Conservation (phyloP, 2,329 filamentous ascomycete species). For the Fusarium sororula region DNA sequence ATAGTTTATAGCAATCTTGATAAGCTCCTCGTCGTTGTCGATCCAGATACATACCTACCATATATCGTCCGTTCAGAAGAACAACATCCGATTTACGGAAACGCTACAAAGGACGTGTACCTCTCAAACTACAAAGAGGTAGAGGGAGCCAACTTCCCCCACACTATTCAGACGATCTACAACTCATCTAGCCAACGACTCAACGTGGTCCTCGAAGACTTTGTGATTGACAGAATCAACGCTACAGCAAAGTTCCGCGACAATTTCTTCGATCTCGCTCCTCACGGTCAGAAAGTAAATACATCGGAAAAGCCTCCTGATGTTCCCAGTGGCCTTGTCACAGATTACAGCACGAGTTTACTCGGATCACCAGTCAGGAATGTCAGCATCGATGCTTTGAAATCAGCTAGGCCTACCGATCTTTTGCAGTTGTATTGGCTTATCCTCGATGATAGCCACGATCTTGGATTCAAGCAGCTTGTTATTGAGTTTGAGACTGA, state of each 20-base stretch:
- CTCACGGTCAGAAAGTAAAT: background rate
- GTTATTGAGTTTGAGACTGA: slow-evolving; percentile 28
- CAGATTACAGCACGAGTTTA: slow-evolving; percentile 24
- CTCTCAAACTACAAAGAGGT: slow-evolving; percentile 13
- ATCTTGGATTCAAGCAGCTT: slow-evolving; percentile 20
- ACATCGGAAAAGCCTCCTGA: background rate
- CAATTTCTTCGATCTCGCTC: background rate
- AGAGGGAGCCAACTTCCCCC: slow-evolving; percentile 7
- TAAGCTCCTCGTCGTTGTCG: slow-evolving; percentile 1
- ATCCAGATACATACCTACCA: background rate
- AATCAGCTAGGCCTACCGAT: background rate
- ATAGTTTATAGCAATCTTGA: background rate
- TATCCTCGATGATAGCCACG: background rate
- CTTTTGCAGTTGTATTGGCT: slow-evolving; percentile 18
- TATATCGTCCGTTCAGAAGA: slow-evolving; percentile 17
- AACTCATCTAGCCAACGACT: background rate
- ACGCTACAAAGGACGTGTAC: slow-evolving; percentile 2
- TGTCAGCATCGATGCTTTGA: background rate
- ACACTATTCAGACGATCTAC: slow-evolving; percentile 17
- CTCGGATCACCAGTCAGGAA: slow-evolving; percentile 4
- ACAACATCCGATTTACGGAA: slow-evolving; percentile 6
- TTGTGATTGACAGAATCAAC: background rate
- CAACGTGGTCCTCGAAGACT: slow-evolving; percentile 18
- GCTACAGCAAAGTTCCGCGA: background rate
- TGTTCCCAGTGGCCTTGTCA: slow-evolving; percentile 3